Base-by-base conservation (phyloP, 106 monocot species). In the Dioscorea dumetorum region DNA sequence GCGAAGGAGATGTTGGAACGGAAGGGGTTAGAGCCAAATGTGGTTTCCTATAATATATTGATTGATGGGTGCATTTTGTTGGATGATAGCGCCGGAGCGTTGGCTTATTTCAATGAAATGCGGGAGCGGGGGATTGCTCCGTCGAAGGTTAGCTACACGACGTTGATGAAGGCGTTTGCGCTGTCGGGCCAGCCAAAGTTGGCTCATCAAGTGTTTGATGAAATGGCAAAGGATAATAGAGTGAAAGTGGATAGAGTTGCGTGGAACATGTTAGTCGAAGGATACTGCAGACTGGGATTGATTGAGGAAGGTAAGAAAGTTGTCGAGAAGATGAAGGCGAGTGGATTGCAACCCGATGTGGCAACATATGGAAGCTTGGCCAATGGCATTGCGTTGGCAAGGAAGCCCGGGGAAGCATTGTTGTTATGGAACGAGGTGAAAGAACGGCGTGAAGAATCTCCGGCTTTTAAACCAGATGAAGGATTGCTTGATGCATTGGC, bases 151-250 rank as follows among this genome's bases (percentile, higher is more conserved):
- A 95, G 95, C 72, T 95, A 95, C 85, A 95, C 95, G 18, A 95
- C 95, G 0, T 63, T 91, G 66, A 95, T 95, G 95, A 95, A 95
- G 80, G 95, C 91, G 3, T 91, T 95, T 53, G 88, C 88, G 19
- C 54, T 91, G 19, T 75, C 85, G 11, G 91, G 83, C 18, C 95
- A 95, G 73, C 91, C 88, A 5, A 81, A 72, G 66, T 66, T 91
- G 5, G 88, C 95, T 12, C 83, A 88, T 63, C 81, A 88, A 75
- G 95, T 95, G 68, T 95, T 95, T 68, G 91, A 95, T 48, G 95
- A 95, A 69, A 95, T 95, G 95, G 49, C 8, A 2, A 84, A 78
- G 62, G 95, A 95, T 59, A 74, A 66, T 0, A 80, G 88, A 20
- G 91, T 95, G 61, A 88, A 84, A 22, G 75, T 83, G 2, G 95